Evolutionary conservation across 768 basidiomycete species (phyloP), one percentile per base, ranked within the genome.

Genomic region (Russula sp.): DNA sequence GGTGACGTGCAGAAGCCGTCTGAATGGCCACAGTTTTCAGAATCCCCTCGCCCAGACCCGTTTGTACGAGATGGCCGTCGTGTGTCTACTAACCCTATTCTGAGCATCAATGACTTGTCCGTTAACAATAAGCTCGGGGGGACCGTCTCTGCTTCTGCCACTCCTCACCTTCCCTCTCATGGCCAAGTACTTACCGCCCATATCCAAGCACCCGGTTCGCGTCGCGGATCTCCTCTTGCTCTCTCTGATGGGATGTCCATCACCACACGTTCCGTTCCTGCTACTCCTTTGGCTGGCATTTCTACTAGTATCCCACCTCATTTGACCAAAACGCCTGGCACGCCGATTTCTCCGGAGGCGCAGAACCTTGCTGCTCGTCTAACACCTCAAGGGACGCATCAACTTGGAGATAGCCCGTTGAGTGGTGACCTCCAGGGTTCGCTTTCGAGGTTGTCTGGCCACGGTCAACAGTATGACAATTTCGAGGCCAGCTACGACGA

Each of bases 21-120:
- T 1, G 94, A 97, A 72, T 98, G 95, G 95, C 91, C 94, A 36
- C 92, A 93, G 72, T 97, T 93, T 74, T 77, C 83, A 49, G 82
- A 81, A 32, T 79, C 79, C 50, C 84, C 87, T 68, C 81, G 77
- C 34, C 83, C 84, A 38, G 90, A 91, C 41, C 77, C 78, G 13
- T 70, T 74, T 46, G 76, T 79, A 45, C 81, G 86, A 58, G 68
- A 75, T 35, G 87, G 89, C 58, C 81, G 89, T 64, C 85, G 89
- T 39, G 83, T 77, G 34, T 86, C 87, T 43, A 90, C 88, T 5
- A 90, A 87, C 69, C 88, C 89, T 9, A 83, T 82, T 52, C 72
- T 90, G 66, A 83, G 81, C 3, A 74, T 82, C 0, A 78, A 81
- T 59, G 83, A 87, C 65, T 68, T 75, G 43, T 65, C 74, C n/a